Conservation (phyloP, 2,329 filamentous ascomycete species). For the Penicillium sp. region DNA sequence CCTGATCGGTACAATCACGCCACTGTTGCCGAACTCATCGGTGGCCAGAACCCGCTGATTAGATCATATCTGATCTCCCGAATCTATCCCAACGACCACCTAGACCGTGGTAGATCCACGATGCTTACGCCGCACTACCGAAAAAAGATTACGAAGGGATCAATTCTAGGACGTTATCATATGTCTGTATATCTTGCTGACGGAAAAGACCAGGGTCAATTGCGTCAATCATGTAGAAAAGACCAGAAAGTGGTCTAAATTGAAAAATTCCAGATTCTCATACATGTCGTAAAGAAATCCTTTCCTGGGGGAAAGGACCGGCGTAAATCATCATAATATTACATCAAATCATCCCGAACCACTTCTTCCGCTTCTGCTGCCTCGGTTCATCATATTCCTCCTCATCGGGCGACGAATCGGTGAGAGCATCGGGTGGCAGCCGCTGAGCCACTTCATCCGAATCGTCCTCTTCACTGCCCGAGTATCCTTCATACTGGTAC, state of each 20-base stretch:
- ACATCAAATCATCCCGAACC: conserved; percentile 30
- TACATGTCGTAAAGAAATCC: conserved; percentile 11
- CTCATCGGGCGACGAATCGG: conserved; percentile 8
- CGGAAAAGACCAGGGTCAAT: background rate
- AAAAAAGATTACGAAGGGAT: background rate
- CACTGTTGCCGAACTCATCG: background rate
- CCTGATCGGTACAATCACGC: background rate
- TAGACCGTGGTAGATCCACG: background rate
- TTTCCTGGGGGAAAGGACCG: background rate
- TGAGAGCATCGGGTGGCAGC: conserved; percentile 7
- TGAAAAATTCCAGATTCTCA: conserved; percentile 3
- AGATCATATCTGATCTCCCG: background rate
- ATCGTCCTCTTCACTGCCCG: conserved; percentile 22
- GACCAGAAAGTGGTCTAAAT: background rate
- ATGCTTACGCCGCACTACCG: background rate
- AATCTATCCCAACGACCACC: too few relatives aligned
- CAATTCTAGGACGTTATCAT: background rate
- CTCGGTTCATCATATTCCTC: conserved; percentile 15
- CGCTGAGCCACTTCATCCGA: conserved; percentile 17
- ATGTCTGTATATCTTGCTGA: too few relatives aligned
- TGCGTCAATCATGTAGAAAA: background rate
- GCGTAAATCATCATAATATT: conserved; percentile 18
- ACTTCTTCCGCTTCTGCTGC: conserved; percentile 30
- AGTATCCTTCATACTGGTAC: conserved; percentile 23
- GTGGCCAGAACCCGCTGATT: background rate